Base-by-base conservation (phyloP, 305 asterid genomes). In the Fraxinus latifolia region DNA sequence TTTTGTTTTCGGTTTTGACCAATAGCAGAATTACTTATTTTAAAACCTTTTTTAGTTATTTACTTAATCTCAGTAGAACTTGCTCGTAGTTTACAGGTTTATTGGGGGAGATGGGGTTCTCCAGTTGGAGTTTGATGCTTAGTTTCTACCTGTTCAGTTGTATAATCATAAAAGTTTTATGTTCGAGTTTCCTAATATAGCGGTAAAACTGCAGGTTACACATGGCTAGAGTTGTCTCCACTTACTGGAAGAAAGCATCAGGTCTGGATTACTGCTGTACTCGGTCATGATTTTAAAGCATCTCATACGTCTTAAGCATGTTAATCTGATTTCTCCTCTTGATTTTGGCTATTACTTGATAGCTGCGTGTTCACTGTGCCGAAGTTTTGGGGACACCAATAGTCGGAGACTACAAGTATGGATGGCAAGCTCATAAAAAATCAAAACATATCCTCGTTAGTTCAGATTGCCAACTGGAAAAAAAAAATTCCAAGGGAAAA, bases 291-390 rank as follows among this genome's bases (percentile, higher is more conserved):
- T 71, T 76, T 50, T 19, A 42, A 71, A 34, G 78, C 75, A 23
- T 47, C 25, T 68, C 60, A 23, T 47, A 17, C 2, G 76, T 12
- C 25, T 65, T 29, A 17, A 29, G 68, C 50, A 29, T 33, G 11
- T 70, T 79, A 37, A 42, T 77, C 76, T 78, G 32, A 32, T 31
- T 75, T 19, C 70, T 50, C 72, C 27, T 53, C 78, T 79, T 80
- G 37, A 36, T 42, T 21, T 33, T 76, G 77, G 65, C 80, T 81
- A 58, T 47, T 23, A 58, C 44, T 60, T 62, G 74, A 87, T 78
- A 94, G 98, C 93, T 96, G 50, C 97, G 98, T 1, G 99, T 94
- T 83, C 98, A 96, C 85, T 93, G 99, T 76, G 98, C 99, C 2
- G 97, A 96, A 86, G 97, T 91, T 65, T 79, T 96, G 93, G 97